Evolutionary conservation across 768 basidiomycete genomes (phyloP), one percentile per base, ranked within the genome.

Genomic region (Naganishia onofrii): DNA sequence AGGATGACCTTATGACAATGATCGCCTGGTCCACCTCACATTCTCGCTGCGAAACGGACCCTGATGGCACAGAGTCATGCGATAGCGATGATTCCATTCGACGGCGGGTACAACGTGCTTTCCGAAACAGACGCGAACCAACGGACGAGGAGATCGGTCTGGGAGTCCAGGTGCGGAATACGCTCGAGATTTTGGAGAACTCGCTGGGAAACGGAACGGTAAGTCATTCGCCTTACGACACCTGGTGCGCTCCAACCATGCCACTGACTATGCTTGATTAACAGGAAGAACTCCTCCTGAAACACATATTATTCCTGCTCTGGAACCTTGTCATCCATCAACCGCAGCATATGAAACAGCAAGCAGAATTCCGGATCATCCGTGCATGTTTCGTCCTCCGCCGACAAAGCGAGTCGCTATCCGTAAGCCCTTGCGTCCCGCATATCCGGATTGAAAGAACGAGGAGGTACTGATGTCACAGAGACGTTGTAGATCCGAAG

Each of bases 311-410:
- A 15, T 54, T 66, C 48, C 65, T 66, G 3, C 65, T 66, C 26
- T 66, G 65, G 65, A 48, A 53, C 29, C 28, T 66, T 31, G 28
- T 54, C n/a, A 53, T 66, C 28, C 19, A 53, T 9, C 65, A 52
- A 52, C 65, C 65, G 6, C 52, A 28, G 13, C 13, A 21, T 6
- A 31, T 28, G 6, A 26, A n/a, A 8, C 23, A 32, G 21, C 15
- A 19, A 31, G 65, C 52, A n/a, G 29, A 32, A 42, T 17, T 2
- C 21, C 36, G 0, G n/a, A 34, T 66, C 4, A 52, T 66, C n/a
- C 52, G 48, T 34, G 46, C 28, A 23, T 66, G 65, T 28, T 48
- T 66, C 31, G 65, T 31, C 8, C 48, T 66, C 9, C 65, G 65
- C 8, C 9, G 7, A 15, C 48, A 48, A 3, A 31, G 52, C 48